Percentiles rank a stretch among this genome's conserved stretches.
Evolutionary conservation across 768 basidiomycete genomes (phyloP).

Genomic region (Russula sp.): DNA sequence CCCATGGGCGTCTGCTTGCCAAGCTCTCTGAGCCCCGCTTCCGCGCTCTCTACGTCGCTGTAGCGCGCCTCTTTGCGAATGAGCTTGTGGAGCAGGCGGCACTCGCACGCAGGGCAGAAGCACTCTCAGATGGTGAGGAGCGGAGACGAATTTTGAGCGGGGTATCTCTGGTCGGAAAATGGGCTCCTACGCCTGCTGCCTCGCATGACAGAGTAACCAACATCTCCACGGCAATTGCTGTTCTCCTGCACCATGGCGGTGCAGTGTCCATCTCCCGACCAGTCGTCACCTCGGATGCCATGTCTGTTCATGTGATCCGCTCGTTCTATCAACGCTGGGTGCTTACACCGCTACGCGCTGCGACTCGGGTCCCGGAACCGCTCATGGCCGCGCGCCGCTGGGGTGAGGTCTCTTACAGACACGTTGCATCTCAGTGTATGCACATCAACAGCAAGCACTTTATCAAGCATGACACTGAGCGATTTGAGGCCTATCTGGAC

Average conservation of each 20-base stretch:
- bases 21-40: slow-evolving; percentile 44
- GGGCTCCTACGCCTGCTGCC: slow-evolving; percentile 55
- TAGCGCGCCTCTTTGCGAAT: slow-evolving; percentile 52
- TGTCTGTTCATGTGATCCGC: slow-evolving; percentile 40
- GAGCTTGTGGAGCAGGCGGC: slow-evolving; percentile 44
- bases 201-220: slow-evolving; percentile 59
- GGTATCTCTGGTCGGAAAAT: slow-evolving; percentile 57
- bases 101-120: slow-evolving; percentile 32
- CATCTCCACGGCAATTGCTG: slow-evolving; percentile 54
- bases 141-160: slow-evolving; percentile 30
- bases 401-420: slow-evolving; percentile 48
- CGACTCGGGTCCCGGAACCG: slow-evolving; percentile 43
- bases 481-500: slow-evolving; percentile 52
- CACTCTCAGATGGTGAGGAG: slow-evolving; percentile 29
- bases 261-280: slow-evolving; percentile 16
- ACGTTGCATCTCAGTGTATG: slow-evolving; percentile 61
- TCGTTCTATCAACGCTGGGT: slow-evolving; percentile 53
- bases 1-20: slow-evolving; percentile 33
- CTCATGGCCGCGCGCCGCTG: slow-evolving; percentile 56
- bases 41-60: slow-evolving; percentile 54
- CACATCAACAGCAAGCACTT: slow-evolving; percentile 47
- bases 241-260: slow-evolving; percentile 41
- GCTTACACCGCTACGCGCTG: slow-evolving; percentile 47
- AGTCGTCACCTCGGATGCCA: slow-evolving; percentile 26
- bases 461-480: slow-evolving; percentile 46